Evolutionary conservation across 805 yeast genomes (phyloP).

Genomic region (Yamadazyma paraphyllophila): DNA sequence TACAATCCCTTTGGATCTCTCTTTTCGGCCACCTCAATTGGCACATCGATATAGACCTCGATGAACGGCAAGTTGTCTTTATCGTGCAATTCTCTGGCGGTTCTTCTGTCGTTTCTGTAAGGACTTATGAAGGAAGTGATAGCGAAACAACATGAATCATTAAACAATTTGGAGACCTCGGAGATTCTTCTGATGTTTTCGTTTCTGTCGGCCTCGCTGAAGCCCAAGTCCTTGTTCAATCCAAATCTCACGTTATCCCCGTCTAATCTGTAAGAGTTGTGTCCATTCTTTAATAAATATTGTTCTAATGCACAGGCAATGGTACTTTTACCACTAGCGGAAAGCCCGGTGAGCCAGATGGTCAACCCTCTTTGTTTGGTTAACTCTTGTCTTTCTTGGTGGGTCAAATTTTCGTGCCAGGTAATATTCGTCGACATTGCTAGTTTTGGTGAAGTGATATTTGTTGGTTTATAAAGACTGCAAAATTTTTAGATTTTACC

Average conservation of each 20-base stretch:
- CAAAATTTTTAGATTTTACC: conserved; percentile 7
- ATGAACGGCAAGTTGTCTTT: conserved; percentile 75
- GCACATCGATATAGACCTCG: conserved; percentile 91
- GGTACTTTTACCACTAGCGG: conserved; percentile 94
- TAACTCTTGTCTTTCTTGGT: conserved; percentile 69
- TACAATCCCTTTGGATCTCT: conserved; percentile 97
- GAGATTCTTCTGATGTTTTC: conserved; percentile 94
- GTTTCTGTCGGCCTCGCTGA: conserved; percentile 85
- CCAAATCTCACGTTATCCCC: conserved; percentile 96
- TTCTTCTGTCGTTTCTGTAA: conserved; percentile 77
- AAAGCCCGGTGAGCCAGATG: conserved; percentile 91
- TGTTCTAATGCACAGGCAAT: conserved; percentile 94
- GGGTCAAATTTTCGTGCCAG: conserved; percentile 90
- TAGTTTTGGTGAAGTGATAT: neutral
- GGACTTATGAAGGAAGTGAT: conserved; percentile 93
- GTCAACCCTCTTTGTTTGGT: conserved; percentile 86
- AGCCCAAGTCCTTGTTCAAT: conserved; percentile 90
- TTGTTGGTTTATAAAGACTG: conserved; percentile 1
- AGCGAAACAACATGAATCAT: conserved; percentile 86
- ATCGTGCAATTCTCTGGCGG: conserved; percentile 82
- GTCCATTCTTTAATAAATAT: conserved; percentile 62
- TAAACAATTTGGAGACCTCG: conserved; percentile 91
- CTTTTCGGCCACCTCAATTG: conserved; percentile 89
- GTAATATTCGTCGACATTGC: conserved; percentile 93
- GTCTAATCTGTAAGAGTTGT: conserved; percentile 83